Percentiles rank a stretch among this genome's conserved stretches.
Conservation (phyloP, 192 early-diverging fungal genomes). For the Coemansia sp. region DNA sequence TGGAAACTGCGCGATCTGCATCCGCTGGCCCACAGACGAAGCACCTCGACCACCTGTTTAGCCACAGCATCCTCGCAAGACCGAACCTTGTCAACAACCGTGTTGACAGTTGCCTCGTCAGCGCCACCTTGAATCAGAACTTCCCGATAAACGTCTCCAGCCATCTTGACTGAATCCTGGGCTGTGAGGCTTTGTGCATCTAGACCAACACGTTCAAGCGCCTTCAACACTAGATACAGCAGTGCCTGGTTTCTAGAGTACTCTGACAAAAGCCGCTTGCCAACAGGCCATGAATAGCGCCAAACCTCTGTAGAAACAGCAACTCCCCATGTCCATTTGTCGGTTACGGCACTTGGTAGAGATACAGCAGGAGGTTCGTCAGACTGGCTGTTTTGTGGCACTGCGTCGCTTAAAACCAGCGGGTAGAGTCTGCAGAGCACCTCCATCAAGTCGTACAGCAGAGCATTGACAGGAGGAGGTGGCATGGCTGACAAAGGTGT, state of each 20-base stretch:
- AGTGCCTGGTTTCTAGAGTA: conserved; percentile 27
- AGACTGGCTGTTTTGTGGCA: conserved; percentile 10
- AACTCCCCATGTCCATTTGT: conserved; percentile 37
- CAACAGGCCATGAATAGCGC: conserved; percentile 28
- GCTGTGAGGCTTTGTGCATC: background rate
- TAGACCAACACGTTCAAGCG: background rate
- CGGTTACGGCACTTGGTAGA: conserved; percentile 6
- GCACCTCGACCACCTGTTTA: conserved; percentile 7
- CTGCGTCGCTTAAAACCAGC: conserved; percentile 20
- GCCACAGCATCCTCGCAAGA: conserved; percentile 6
- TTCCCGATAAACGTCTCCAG: background rate
- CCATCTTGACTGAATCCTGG: background rate
- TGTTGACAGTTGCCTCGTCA: background rate
- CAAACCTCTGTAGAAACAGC: conserved; percentile 24
- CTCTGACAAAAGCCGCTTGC: conserved; percentile 36
- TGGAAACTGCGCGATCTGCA: background rate
- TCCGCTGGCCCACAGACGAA: conserved; percentile 9
- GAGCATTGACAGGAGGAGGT: conserved; percentile 10
- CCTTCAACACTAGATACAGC: background rate
- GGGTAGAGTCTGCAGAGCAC: conserved; percentile 24
- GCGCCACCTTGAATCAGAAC: background rate
- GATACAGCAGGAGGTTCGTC: conserved; percentile 8
- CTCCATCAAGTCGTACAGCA: conserved; percentile 2
- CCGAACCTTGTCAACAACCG: background rate
- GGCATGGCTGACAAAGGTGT: background rate